A percentile compares a stretch with the other conserved stretches of the same genome.
phyloP scores from a whole-genome alignment of 139 green algal species.

The Coelastrella sp. region DNA sequence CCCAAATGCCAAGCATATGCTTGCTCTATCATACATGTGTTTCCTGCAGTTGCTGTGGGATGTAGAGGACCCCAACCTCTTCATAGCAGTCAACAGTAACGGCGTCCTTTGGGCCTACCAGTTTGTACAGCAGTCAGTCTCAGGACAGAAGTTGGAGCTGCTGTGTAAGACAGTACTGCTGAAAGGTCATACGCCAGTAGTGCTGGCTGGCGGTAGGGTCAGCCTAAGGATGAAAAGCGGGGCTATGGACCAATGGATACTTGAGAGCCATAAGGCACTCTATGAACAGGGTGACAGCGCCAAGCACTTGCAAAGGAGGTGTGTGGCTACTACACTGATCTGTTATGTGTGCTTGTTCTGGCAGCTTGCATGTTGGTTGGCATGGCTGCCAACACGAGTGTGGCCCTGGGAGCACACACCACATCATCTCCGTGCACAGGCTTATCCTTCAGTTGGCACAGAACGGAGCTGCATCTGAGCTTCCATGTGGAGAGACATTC shows the following conservation, averaged over 20 bases:
- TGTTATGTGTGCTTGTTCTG: background rate
- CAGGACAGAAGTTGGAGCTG: conserved; percentile 57
- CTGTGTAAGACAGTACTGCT: conserved; percentile 59
- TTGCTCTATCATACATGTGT: background rate
- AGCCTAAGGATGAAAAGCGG: conserved; percentile 73
- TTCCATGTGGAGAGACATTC: too few relatives aligned
- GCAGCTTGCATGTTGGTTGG: too few relatives aligned
- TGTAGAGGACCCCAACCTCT: conserved; percentile 62
- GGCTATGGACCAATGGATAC: conserved; percentile 60
- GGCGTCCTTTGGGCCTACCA: conserved; percentile 49
- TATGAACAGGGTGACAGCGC: conserved; percentile 40
- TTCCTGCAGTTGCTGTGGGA: conserved; percentile 75
- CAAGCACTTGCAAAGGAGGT: conserved; percentile 41
- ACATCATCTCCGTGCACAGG: too few relatives aligned
- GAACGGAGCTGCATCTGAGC: too few relatives aligned
- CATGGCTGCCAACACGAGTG: too few relatives aligned
- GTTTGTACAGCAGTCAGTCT: conserved; percentile 65
- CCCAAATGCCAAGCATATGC: background rate
- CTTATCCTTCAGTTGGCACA: too few relatives aligned
- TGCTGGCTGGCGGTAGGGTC: conserved; percentile 61
- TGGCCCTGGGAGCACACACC: too few relatives aligned
- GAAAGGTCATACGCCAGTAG: conserved; percentile 63
- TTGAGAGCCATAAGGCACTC: conserved; percentile 70
- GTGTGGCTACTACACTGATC: background rate
- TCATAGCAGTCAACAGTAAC: conserved; percentile 65